Conservation (phyloP, 2,329 filamentous ascomycete species). For the Dothiorella sarmentorum region DNA sequence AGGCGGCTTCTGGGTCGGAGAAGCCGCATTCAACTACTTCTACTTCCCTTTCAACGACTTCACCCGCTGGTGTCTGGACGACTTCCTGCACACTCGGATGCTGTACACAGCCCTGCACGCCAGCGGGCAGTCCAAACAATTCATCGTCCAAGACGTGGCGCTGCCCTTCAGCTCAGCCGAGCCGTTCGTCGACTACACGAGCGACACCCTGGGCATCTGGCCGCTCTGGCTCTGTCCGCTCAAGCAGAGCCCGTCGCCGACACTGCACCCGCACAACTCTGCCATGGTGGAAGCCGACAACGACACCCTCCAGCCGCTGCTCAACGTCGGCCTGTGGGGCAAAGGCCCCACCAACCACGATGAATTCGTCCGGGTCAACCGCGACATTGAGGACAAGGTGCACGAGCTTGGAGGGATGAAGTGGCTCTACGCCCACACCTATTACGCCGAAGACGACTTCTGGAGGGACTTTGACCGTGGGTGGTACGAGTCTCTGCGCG, state of each 20-base stretch:
- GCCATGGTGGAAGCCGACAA: constrained; percentile 28
- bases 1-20: constrained; percentile 65
- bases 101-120: constrained; percentile 65
- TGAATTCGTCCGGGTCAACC: constrained; percentile 53
- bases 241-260: constrained; percentile 25
- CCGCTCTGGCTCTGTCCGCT: constrained; percentile 48
- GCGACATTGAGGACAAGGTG: constrained; percentile 58
- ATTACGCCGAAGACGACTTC: constrained; percentile 66
- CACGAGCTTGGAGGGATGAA: constrained; percentile 62
- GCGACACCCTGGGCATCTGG: constrained; percentile 41
- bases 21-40: constrained; percentile 59
- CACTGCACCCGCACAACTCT: constrained; percentile 23
- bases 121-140: constrained; percentile 57
- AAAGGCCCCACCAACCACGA: not conserved
- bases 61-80: constrained; percentile 60
- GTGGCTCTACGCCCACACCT: constrained; percentile 67
- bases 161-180: constrained; percentile 43
- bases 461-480: constrained; percentile 61
- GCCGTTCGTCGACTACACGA: constrained; percentile 45
- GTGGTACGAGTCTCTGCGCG: constrained; percentile 56
- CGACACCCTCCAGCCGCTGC: constrained; percentile 26
- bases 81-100: constrained; percentile 60
- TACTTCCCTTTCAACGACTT: constrained; percentile 59
- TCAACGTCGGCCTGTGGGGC: constrained; percentile 72
- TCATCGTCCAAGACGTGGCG: constrained; percentile 63